These are phyloP conservation scores for Russula brevipes DNA, from an alignment of 768 basidiomycete species.

Conservation along the genomic window DNA sequence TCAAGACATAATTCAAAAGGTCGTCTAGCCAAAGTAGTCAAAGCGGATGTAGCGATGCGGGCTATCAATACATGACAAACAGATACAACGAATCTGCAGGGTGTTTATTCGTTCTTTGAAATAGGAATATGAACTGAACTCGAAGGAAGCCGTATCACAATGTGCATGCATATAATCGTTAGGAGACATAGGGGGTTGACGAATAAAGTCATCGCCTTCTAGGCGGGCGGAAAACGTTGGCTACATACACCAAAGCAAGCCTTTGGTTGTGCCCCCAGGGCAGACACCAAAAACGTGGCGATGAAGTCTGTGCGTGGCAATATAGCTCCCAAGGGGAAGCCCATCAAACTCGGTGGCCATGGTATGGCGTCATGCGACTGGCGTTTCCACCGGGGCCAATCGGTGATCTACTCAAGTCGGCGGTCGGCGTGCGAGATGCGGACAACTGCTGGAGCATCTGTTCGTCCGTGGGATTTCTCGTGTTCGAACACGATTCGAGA, in stretches of 20 bases:
- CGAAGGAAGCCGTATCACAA: conserved; percentile 1
- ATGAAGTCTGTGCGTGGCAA: neutral
- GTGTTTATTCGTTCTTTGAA: conserved; percentile 3
- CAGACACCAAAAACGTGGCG: neutral
- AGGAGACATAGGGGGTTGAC: neutral
- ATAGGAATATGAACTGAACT: neutral
- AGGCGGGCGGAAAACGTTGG: neutral
- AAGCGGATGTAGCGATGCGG: neutral
- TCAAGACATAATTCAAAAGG: conserved; percentile 4
- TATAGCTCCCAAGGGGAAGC: neutral
- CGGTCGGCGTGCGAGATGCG: conserved; percentile 4
- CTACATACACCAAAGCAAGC: neutral
- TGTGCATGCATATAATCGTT: neutral
- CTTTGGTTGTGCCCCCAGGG: conserved; percentile 1
- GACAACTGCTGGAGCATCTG: conserved; percentile 21
- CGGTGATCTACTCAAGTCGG: conserved; percentile 8
- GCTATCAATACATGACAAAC: conserved; percentile 19
- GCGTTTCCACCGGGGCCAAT: neutral
- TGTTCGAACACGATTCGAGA: conserved; percentile 15
- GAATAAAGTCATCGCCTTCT: neutral
- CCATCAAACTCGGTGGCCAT: neutral
- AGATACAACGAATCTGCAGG: conserved; percentile 13
- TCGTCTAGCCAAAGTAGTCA: conserved; percentile 9
- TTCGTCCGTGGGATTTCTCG: conserved; percentile 18
- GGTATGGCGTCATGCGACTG: conserved; percentile 4